Evolutionary conservation across 106 monocot species (phyloP).

Genomic region (Narthecium ossifragum): DNA sequence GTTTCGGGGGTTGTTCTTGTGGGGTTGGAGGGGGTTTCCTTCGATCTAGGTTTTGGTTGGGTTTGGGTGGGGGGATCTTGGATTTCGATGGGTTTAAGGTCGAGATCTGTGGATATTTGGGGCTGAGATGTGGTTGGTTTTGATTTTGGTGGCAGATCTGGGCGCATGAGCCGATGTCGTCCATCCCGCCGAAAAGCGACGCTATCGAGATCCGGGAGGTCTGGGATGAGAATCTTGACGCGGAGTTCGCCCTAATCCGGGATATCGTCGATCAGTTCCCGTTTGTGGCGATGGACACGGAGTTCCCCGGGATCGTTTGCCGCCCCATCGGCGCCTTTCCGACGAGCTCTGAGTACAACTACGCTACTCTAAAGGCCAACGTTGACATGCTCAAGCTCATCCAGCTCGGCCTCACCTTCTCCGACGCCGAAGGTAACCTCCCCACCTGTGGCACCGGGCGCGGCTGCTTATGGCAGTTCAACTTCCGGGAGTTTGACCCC

Average conservation of each 20-base stretch:
- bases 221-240: conserved; percentile 37
- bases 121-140: background rate
- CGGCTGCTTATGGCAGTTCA: conserved; percentile 63
- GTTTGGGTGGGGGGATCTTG: background rate
- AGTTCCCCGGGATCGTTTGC: conserved; percentile 40
- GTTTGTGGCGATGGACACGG: conserved; percentile 29
- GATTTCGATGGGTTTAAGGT: background rate
- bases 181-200: conserved; percentile 3
- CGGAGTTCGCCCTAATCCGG: conserved; percentile 42
- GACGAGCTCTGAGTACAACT: conserved; percentile 34
- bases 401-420: conserved; percentile 53
- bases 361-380: conserved; percentile 40
- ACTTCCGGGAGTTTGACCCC: conserved; percentile 44
- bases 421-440: conserved; percentile 33
- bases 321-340: conserved; percentile 23
- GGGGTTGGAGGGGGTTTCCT: too few relatives aligned
- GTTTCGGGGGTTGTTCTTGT: too few relatives aligned
- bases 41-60: background rate
- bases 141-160: background rate
- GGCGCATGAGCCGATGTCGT: conserved; percentile 9
- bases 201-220: conserved; percentile 57
- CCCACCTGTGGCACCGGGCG: conserved; percentile 23
- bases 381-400: conserved; percentile 55
- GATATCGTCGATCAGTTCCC: conserved; percentile 41
- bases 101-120: background rate